Conservation (phyloP, 208 protist species). For the Naegleria fowleri region DNA sequence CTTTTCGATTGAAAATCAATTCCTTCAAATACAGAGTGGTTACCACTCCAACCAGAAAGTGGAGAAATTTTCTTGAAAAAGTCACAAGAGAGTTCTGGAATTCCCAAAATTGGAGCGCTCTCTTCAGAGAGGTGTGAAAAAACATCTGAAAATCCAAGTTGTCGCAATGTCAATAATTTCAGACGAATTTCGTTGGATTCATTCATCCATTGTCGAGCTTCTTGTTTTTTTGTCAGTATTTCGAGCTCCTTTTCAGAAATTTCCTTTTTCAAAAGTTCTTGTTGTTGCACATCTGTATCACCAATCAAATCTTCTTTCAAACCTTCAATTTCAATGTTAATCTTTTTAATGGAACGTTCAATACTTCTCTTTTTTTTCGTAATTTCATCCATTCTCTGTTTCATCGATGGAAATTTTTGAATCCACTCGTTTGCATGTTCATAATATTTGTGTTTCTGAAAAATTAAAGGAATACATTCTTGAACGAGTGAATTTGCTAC, state of each 20-base stretch:
- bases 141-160: background rate
- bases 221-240: background rate
- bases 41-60: background rate
- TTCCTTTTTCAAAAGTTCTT: background rate
- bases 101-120: background rate
- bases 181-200: background rate
- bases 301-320: background rate
- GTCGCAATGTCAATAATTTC: background rate
- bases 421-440: background rate
- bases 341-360: background rate
- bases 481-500: background rate
- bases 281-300: background rate
- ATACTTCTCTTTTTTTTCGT: background rate
- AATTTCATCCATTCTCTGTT: background rate
- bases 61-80: background rate
- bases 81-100: background rate
- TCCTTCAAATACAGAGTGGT: background rate
- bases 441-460: background rate
- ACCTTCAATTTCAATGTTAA: background rate
- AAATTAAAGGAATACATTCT: background rate
- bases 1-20: background rate
- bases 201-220: background rate
- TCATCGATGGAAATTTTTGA: background rate
- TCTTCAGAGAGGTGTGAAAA: background rate
- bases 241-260: background rate